These are phyloP conservation scores for Mycena belliarum DNA, from an alignment of 768 basidiomycete genomes.

Conservation along the genomic window DNA sequence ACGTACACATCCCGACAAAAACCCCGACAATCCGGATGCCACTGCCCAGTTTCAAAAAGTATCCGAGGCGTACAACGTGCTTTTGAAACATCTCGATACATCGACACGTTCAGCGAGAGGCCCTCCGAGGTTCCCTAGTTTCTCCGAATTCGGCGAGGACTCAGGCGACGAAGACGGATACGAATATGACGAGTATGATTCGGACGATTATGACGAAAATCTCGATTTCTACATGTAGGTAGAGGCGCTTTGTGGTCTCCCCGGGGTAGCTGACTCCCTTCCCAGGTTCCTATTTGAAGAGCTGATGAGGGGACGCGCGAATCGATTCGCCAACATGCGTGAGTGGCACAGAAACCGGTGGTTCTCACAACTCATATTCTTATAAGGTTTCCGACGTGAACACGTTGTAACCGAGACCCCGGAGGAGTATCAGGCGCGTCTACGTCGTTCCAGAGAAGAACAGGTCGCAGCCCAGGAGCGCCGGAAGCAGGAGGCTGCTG, in stretches of 20 bases:
- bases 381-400: constrained; percentile 5
- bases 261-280: constrained; percentile 8
- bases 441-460: constrained; percentile 52
- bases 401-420: constrained; percentile 38
- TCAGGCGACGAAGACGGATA: constrained; percentile 36
- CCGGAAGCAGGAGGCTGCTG: constrained; percentile 48
- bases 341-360: constrained; percentile 14
- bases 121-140: constrained; percentile 7
- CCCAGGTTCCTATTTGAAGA: constrained; percentile 52
- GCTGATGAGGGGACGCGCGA: constrained; percentile 39
- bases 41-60: constrained; percentile 71
- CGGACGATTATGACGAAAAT: constrained; percentile 34
- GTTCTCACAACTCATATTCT: background rate
- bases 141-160: constrained; percentile 22
- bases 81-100: constrained; percentile 56
- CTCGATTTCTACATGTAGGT: constrained; percentile 53
- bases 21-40: constrained; percentile 62
- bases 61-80: constrained; percentile 65
- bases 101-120: constrained; percentile 22
- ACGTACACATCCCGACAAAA: constrained; percentile 77
- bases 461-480: constrained; percentile 57
- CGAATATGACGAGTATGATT: constrained; percentile 32
- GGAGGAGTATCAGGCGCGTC: constrained; percentile 54
- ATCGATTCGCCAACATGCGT: constrained; percentile 31
- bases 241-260: too few species aligned